Evolutionary conservation across 768 basidiomycete genomes (phyloP), one percentile per base, ranked within the genome.

Genomic region (Coprinopsis strossmayeri): DNA sequence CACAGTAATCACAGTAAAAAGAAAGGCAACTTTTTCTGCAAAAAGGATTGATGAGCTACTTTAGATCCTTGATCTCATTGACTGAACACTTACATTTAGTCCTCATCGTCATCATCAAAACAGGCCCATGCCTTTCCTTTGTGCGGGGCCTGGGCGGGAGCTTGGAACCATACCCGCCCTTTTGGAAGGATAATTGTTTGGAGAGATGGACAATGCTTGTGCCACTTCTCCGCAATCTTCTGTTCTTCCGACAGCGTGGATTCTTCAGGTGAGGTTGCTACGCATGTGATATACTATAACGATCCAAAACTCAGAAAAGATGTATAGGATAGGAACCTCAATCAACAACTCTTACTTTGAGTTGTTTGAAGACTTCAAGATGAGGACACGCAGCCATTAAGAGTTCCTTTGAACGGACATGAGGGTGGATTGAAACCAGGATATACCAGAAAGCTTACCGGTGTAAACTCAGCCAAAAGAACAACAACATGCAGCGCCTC

Each of bases 401-500:
- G 9, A 67, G 57, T 21, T 69, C 68, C 78, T 27, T n/a, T n/a
- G n/a, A n/a, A n/a, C n/a, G n/a, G n/a, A 58, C 21, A 43, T 34
- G 56, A 38, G 21, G 50, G 41, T 17, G 54, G 21, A 21, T 45
- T 38, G 39, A 24, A 9, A 37, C 24, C 11, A 50, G 24, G n/a
- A 26, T 42, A 24, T 3, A 35, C 2, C 13, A 37, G 26, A 21
- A 45, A 50, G 66, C 79, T 56, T 55, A 72, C 79, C 39, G 70
- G 64, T 2, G 68, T 70, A 46, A 75, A 76, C 12, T 72, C 69
- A 2, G 74, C 68, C 53, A 75, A 66, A 18, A 82, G 64, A 39
- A 81, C 68, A 9, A 84, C 79, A 25, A 84, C 63, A 55, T 84
- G 81, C 25, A 84, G 60, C 1, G 81, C 79, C 57, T 84, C 79